phyloP scores from a whole-genome alignment of 495 filamentous ascomycete genomes.

The Immersiella caudata region DNA sequence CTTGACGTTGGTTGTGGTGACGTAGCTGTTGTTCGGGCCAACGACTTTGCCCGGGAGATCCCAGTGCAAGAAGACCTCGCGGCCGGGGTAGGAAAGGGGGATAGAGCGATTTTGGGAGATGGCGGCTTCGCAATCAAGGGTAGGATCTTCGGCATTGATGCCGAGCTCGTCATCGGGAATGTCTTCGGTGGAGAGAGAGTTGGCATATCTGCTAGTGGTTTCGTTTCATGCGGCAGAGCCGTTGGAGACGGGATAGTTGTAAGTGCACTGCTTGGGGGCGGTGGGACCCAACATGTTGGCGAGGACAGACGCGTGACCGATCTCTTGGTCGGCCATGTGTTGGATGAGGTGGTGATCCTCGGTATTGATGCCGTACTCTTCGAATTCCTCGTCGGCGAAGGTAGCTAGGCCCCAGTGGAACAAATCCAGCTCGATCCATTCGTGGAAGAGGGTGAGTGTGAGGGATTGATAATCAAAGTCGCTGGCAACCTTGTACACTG shows the following conservation, averaged over 20 bases:
- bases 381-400: constrained; percentile 73
- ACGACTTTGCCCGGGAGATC: constrained; percentile 67
- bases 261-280: constrained; percentile 73
- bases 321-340: constrained; percentile 85
- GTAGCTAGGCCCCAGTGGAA: constrained; percentile 81
- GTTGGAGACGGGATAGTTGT: constrained; percentile 77
- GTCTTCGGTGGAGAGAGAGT: constrained; percentile 40
- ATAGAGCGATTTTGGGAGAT: constrained; percentile 66
- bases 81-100: constrained; percentile 76
- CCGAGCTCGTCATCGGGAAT: constrained; percentile 52
- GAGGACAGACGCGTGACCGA: constrained; percentile 76
- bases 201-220: constrained; percentile 52
- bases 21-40: constrained; percentile 80
- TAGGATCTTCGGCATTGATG: constrained; percentile 50
- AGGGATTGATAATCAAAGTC: constrained; percentile 78
- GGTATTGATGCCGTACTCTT: constrained; percentile 63
- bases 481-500: constrained; percentile 69
- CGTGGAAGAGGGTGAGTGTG: constrained; percentile 71
- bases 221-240: constrained; percentile 58
- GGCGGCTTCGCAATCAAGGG: constrained; percentile 61
- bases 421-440: constrained; percentile 85
- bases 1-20: constrained; percentile 63
- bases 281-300: constrained; percentile 78
- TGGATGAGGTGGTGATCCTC: constrained; percentile 72
- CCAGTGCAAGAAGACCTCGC: constrained; percentile 71